Evolutionary conservation across 2,329 filamentous ascomycete species (phyloP).

Genomic region (Chaetomiaceae sp.): DNA sequence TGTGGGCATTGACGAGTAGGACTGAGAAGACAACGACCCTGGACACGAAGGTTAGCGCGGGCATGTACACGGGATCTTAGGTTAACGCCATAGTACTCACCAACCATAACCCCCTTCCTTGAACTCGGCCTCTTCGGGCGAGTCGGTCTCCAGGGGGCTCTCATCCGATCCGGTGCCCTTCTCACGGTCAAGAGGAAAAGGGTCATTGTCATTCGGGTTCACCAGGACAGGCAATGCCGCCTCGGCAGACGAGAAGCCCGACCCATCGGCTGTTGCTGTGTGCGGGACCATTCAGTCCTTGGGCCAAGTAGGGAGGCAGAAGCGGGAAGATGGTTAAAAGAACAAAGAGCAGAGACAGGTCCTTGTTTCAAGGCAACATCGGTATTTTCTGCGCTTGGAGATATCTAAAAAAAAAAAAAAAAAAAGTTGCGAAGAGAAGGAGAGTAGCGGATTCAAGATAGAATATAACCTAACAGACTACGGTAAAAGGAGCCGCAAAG

Average conservation of each 20-base stretch:
- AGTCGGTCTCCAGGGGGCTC: conserved; percentile 23
- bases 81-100: conserved; percentile 33
- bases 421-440: too few species aligned
- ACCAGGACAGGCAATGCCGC: conserved; percentile 1
- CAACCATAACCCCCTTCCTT: conserved; percentile 59
- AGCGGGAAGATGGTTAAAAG: too few species aligned
- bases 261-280: background rate
- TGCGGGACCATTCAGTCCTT: background rate
- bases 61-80: too few species aligned
- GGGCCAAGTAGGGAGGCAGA: background rate
- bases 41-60: background rate
- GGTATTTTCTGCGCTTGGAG: background rate
- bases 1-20: conserved; percentile 62
- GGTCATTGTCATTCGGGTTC: background rate
- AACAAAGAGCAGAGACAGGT: background rate
- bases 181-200: background rate
- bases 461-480: background rate
- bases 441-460: background rate
- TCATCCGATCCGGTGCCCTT: conserved; percentile 12
- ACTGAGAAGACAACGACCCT: conserved; percentile 52
- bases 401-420: background rate
- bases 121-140: conserved; percentile 32
- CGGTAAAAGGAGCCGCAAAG: background rate
- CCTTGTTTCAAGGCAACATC: background rate
- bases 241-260: conserved; percentile 2